A percentile compares a stretch with the other conserved stretches of the same genome.
Conservation (phyloP, 169 alveolate genomes). For the Hammondia hammondi region DNA sequence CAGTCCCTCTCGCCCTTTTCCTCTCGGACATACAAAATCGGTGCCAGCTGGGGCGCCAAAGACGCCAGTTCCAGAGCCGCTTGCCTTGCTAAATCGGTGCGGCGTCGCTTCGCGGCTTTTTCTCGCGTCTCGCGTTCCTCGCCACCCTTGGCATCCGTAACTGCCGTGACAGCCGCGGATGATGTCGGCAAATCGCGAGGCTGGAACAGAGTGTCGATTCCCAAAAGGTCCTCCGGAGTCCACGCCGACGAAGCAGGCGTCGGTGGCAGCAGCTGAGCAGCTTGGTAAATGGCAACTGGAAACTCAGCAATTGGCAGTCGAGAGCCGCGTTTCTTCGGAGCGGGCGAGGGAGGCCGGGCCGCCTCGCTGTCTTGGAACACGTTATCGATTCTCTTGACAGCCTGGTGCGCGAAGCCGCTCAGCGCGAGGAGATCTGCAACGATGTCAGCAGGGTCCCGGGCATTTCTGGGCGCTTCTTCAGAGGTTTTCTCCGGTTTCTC, state of each 20-base stretch:
- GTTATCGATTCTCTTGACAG: background rate
- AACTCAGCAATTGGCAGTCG: background rate
- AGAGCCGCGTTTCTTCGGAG: background rate
- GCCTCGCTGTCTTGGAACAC: background rate
- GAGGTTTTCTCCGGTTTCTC: no score
- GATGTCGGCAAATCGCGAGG: background rate
- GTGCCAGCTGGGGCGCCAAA: conserved; percentile 26
- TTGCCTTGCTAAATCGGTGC: background rate
- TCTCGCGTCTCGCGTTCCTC: background rate
- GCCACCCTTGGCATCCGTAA: background rate
- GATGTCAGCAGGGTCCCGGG: background rate
- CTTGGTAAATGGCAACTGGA: conserved; percentile 11
- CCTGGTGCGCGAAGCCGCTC: background rate
- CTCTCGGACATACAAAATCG: conserved; percentile 27
- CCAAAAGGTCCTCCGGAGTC: conserved; percentile 37
- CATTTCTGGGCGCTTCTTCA: no score
- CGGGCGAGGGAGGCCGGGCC: background rate
- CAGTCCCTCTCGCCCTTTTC: conserved; percentile 19
- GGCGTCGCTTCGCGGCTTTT: background rate
- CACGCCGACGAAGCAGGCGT: background rate
- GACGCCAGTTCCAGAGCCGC: background rate
- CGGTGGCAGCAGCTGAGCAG: conserved; percentile 31
- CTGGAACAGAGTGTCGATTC: background rate
- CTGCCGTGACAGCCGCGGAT: background rate
- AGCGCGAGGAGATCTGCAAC: background rate